Evolutionary conservation across 2,329 filamentous ascomycete genomes (phyloP), one percentile per base, ranked within the genome.

Genomic region (Lasiodiplodia citricola): DNA sequence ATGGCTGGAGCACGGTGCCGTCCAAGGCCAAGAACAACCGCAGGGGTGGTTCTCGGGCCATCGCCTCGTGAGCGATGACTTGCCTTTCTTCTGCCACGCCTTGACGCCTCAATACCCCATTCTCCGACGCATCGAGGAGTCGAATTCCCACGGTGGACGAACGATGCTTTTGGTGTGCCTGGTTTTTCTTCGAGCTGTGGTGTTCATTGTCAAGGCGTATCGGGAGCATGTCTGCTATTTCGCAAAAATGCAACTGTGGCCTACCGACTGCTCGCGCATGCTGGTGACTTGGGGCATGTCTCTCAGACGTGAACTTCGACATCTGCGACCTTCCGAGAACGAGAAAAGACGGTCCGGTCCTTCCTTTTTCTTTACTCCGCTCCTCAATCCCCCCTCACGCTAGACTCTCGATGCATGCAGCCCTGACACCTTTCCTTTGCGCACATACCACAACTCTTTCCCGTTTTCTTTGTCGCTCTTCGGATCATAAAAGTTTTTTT

Each of bases 1-100:
- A 86, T 64, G 85, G 85, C 71, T 87, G 84, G 84, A 85, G 81
- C 73, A 86, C 84, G 50, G 85, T 87, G 56, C 77, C 82, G 38
- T 80, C 82, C 63, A 81, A 84, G 71, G 75, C 78, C 41, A 84
- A 84, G 77, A 83, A 79, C 72, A 80, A 78, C 70, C 78, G 80
- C 60, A 80, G 82, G 71, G 79, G 75, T 54, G 66, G 69, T 70
- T 73, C 80, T 64, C 80, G 83, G 56, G 83, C 83, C 47, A 79
- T 85, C 71, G 83, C 83, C 70, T 85, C 83, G 63, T 85, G 80
- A 68, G 38, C 44, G 47, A 47, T 38, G 44, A 10, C 31, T n/a
- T 16, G 44, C 38, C 52, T 44, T 56, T 13, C 60, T 52, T 21
- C 37, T 50, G 44, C 60, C 65, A 67, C 28, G 65, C 65, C 66